Evolutionary conservation across 495 filamentous ascomycete genomes (phyloP).

Genomic region (Podospora bellae-mahoneyi): DNA sequence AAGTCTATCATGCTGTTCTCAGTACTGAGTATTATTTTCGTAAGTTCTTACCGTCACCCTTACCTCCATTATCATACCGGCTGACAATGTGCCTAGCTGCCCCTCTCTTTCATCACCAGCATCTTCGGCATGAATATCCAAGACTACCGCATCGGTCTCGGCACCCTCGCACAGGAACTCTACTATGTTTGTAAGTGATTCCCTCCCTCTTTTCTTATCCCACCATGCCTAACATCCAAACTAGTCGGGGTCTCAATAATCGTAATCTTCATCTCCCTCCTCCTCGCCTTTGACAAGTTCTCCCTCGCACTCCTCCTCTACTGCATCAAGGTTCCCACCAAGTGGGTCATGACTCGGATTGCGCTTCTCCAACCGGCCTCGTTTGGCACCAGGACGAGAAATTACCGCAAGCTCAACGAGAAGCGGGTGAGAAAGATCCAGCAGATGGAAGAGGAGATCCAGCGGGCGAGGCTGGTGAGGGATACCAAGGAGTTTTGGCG

Average conservation of each 20-base stretch:
- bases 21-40: constrained; percentile 19
- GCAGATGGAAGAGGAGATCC: constrained; percentile 22
- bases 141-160: constrained; percentile 20
- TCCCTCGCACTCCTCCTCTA: constrained; percentile 20
- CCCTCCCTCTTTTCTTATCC: not conserved
- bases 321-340: constrained; percentile 18
- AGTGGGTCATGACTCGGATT: constrained; percentile 19
- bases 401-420: constrained; percentile 18
- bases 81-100: constrained; percentile 1
- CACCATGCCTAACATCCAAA: not conserved
- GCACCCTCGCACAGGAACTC: constrained; percentile 14
- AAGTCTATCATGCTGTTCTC: constrained; percentile 24
- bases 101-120: constrained; percentile 18
- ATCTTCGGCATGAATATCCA: constrained; percentile 23
- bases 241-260: constrained; percentile 15
- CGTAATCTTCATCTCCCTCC: constrained; percentile 19
- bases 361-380: constrained; percentile 13
- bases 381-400: constrained; percentile 12
- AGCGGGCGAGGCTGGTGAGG: constrained; percentile 15
- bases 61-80: not conserved
- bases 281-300: constrained; percentile 23
- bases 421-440: constrained; percentile 12
- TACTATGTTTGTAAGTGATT: constrained; percentile 15
- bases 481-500: constrained; percentile 22
- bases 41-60: not conserved